Evolutionary conservation across 2,329 filamentous ascomycete genomes (phyloP).

Genomic region (Hypoxylon sp.): DNA sequence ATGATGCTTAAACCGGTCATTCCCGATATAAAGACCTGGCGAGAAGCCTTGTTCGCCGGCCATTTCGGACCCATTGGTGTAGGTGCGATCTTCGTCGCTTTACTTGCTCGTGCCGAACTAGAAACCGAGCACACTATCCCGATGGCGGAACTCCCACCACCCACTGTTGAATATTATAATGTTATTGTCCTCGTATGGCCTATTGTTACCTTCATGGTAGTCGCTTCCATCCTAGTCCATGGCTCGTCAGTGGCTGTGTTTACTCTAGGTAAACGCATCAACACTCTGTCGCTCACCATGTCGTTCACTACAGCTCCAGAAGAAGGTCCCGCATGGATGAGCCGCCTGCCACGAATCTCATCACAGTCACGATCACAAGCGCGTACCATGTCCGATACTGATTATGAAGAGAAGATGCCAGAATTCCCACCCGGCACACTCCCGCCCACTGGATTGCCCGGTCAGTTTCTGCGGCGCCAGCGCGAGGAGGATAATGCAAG

Average conservation of each 20-base stretch:
- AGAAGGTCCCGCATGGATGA: conserved; percentile 95
- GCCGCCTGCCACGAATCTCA: conserved; percentile 81
- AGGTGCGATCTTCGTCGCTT: conserved; percentile 94
- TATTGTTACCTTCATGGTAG: conserved; percentile 92
- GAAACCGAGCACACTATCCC: conserved; percentile 84
- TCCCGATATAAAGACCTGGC: conserved; percentile 97
- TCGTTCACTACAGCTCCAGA: conserved; percentile 94
- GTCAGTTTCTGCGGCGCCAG: conserved; percentile 85
- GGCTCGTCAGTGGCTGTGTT: conserved; percentile 99
- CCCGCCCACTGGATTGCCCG: conserved; percentile 78
- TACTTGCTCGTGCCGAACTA: conserved; percentile 91
- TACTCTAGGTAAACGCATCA: conserved; percentile 97
- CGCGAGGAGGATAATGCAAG: conserved; percentile 79
- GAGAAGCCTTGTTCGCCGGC: conserved; percentile 94
- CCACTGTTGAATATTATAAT: conserved; percentile 70
- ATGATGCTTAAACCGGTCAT: conserved; percentile 90
- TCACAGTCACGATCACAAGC: conserved; percentile 83
- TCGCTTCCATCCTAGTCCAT: conserved; percentile 94
- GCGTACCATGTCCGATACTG: conserved; percentile 84
- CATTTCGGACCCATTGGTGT: conserved; percentile 99
- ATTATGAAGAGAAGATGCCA: conserved; percentile 74
- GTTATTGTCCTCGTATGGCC: conserved; percentile 94
- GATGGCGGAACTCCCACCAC: conserved; percentile 71
- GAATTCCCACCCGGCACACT: conserved; percentile 78
- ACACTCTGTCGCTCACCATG: conserved; percentile 94